phyloP scores from a whole-genome alignment of 192 early-diverging fungal species.

The Gigaspora rosea region DNA sequence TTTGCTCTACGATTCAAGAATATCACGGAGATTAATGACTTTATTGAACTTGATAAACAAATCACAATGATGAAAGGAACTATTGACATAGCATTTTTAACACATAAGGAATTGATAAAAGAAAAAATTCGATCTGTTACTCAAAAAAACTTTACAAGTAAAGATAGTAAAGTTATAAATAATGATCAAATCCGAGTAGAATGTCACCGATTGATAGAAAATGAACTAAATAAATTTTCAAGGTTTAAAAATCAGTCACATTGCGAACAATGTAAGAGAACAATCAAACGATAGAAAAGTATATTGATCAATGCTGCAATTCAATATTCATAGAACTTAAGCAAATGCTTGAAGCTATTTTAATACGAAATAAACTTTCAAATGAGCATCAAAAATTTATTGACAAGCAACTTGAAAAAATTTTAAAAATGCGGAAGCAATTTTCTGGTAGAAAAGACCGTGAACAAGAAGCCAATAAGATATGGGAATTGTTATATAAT shows the following conservation, averaged over 20 bases:
- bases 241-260: no score
- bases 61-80: conserved; percentile 27
- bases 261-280: conserved; percentile 1
- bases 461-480: conserved; percentile 4
- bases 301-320: background rate
- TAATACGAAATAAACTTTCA: conserved; percentile 8
- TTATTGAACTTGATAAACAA: conserved; percentile 22
- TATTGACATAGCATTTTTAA: conserved; percentile 15
- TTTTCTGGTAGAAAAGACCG: background rate
- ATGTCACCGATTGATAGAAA: background rate
- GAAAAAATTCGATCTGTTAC: background rate
- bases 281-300: background rate
- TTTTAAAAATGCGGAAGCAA: background rate
- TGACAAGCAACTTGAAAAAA: background rate
- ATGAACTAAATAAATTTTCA: background rate
- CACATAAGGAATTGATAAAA: conserved; percentile 3
- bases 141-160: background rate
- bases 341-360: conserved; percentile 11
- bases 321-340: background rate
- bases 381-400: background rate
- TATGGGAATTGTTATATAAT: conserved; percentile 10
- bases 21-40: conserved; percentile 27
- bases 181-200: no score
- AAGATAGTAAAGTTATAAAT: background rate
- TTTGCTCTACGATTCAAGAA: conserved; percentile 27